Conservation (phyloP, 495 filamentous ascomycete species). For the Aspergillus leporis region DNA sequence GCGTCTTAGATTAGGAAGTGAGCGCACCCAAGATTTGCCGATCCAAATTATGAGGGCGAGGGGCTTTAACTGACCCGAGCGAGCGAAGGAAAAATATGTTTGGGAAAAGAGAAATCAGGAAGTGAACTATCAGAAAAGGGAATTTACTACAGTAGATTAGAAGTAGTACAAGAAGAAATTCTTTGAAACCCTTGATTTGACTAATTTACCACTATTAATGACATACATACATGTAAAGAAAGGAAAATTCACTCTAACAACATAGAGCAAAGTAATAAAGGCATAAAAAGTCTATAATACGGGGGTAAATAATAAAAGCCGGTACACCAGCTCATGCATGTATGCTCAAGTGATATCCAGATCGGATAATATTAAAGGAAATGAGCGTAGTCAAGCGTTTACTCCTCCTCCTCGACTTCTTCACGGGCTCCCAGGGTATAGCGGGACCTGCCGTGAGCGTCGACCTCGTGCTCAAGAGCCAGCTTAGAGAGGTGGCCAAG, state of each 20-base stretch:
- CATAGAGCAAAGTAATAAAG: slow-evolving; percentile 34
- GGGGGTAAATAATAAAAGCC: slow-evolving; percentile 27
- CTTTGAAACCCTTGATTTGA: slow-evolving; percentile 41
- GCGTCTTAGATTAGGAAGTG: not conserved
- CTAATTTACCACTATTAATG: slow-evolving; percentile 52
- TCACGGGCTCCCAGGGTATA: slow-evolving; percentile 63
- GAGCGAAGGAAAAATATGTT: not conserved
- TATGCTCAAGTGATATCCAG: slow-evolving; percentile 36
- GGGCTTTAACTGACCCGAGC: not conserved
- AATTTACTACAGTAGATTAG: slow-evolving; percentile 3
- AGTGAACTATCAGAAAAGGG: not conserved
- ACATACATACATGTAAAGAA: slow-evolving; percentile 53
- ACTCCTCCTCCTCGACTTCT: slow-evolving; percentile 70
- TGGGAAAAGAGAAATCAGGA: not conserved
- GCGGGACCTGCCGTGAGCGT: slow-evolving; percentile 54
- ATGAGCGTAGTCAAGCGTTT: slow-evolving; percentile 33
- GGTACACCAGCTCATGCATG: slow-evolving; percentile 30
- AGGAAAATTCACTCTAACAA: slow-evolving; percentile 43
- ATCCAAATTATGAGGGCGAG: slow-evolving; percentile 7
- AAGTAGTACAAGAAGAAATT: slow-evolving; percentile 11
- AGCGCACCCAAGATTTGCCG: slow-evolving; percentile 4
- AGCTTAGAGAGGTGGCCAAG: slow-evolving; percentile 74
- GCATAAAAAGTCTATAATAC: slow-evolving; percentile 51
- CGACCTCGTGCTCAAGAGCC: slow-evolving; percentile 67
- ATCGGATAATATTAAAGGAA: slow-evolving; percentile 31